Evolutionary conservation across 208 protist genomes (phyloP), one percentile per base, ranked within the genome.

Genomic region (Acanthamoeba healyi): DNA sequence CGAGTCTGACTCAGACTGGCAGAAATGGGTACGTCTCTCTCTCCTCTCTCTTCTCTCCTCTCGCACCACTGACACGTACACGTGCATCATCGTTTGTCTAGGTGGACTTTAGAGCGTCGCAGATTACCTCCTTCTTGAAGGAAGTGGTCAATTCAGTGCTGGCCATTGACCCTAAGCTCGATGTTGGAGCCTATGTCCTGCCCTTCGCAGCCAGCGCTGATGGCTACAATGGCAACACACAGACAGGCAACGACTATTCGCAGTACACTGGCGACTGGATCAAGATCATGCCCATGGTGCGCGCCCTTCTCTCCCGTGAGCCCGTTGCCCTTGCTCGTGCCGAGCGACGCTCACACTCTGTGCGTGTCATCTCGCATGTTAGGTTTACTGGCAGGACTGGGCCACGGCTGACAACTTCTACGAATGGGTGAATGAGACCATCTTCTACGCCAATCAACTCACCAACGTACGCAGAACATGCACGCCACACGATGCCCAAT

Each of bases 201-300:
- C 70, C 70, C 70, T 79, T 79, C 17, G 32, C 70, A 10, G 36
- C 70, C 70, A 79, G 70, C 70, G 70, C 70, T n/a, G 70, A 79
- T 7, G 70, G 70, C 14, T 79, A 79, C 70, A n/a, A 79, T 17
- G 70, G 70, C n/a, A 79, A 79, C 70, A 79, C 70, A 19, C 70
- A 79, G 17, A 46, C 70, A 19, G 70, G 70, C 34, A 79, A 79
- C 29, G 70, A 79, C 70, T 79, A 79, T 24, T 79, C 70, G 14
- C 70, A 79, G 36, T 79, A 79, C 70, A 46, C 36, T 5, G 70
- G 36, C 70, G 22, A 44, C 22, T 79, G 70, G 70, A 44, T 79
- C 70, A 79, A 79, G 70, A 79, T 79, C 70, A 79, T 79, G 70
- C 70, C 70, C 70, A 79, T 79, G 70, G 70, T 79, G n/a, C 36